Percentiles rank a stretch among this genome's conserved stretches.
phyloP scores from a whole-genome alignment of 495 filamentous ascomycete species.

The Clavariopsis aquatica region DNA sequence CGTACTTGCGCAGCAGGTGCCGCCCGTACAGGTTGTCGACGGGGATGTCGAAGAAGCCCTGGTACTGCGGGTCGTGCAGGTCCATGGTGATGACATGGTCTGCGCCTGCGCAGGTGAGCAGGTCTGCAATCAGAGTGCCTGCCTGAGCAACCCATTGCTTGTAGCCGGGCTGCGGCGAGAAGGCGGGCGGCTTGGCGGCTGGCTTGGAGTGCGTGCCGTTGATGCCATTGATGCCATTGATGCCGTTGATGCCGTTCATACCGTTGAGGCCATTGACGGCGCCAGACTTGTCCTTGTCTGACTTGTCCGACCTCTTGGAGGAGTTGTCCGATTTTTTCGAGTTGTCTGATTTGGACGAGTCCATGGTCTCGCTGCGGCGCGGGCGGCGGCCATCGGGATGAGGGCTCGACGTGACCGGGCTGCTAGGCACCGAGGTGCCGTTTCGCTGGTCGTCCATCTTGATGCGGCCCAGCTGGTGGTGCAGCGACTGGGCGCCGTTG shows the following conservation, averaged over 20 bases:
- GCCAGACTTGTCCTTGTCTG: constrained; percentile 43
- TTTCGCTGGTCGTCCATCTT: constrained; percentile 55
- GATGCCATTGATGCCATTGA: constrained; percentile 27
- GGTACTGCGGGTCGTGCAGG: constrained; percentile 96
- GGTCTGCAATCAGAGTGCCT: constrained; percentile 89
- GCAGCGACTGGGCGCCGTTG: constrained; percentile 64
- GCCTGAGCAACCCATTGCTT: constrained; percentile 99
- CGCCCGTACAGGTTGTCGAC: constrained; percentile 95
- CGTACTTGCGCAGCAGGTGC: constrained; percentile 84
- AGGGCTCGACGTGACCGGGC: constrained; percentile 37
- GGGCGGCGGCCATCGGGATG: neutral
- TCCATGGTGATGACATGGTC: constrained; percentile 98
- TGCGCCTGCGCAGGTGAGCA: constrained; percentile 91
- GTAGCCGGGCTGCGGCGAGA: constrained; percentile 86
- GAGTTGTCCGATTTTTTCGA: constrained; percentile 60
- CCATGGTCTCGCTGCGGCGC: constrained; percentile 61
- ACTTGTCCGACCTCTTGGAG: constrained; percentile 62
- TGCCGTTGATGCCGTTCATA: constrained; percentile 8
- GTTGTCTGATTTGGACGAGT: constrained; percentile 56
- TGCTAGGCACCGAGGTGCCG: constrained; percentile 49
- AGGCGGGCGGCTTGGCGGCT: constrained; percentile 47
- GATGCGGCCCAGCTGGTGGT: constrained; percentile 64
- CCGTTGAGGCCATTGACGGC: constrained; percentile 17
- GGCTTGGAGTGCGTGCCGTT: constrained; percentile 16
- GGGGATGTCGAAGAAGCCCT: constrained; percentile 97